A percentile compares a stretch with the other conserved stretches of the same genome.
These are phyloP conservation scores for Cyathus striatus DNA, from an alignment of 768 basidiomycete species.

Conservation along the genomic window DNA sequence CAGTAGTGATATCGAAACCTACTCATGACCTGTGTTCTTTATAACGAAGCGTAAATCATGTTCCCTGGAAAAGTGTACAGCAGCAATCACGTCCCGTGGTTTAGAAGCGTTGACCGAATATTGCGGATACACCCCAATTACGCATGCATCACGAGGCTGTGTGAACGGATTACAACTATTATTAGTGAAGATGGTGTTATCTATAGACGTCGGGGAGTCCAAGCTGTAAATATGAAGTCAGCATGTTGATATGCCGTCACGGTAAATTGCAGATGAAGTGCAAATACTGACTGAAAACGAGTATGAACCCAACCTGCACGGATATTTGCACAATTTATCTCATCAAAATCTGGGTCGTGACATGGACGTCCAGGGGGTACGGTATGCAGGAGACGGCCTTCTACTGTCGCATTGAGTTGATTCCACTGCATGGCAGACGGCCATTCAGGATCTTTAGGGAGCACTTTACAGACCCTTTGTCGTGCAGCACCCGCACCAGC, in stretches of 20 bases:
- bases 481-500: no score
- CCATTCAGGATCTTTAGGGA: background rate
- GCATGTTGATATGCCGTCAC: background rate
- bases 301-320: background rate
- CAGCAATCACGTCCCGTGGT: slow-evolving; percentile 3
- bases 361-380: background rate
- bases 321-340: background rate
- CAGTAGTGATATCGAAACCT: no score
- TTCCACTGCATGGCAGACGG: background rate
- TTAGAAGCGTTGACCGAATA: slow-evolving; percentile 6
- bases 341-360: background rate
- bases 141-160: slow-evolving; percentile 4
- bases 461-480: background rate
- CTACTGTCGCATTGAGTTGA: background rate
- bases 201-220: slow-evolving; percentile 10
- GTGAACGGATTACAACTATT: slow-evolving; percentile 16
- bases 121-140: slow-evolving; percentile 11
- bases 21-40: slow-evolving; percentile 14
- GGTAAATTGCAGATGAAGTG: background rate
- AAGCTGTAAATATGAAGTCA: slow-evolving; percentile 1
- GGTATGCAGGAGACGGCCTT: background rate
- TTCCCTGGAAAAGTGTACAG: slow-evolving; percentile 9
- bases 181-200: slow-evolving; percentile 12
- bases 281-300: background rate
- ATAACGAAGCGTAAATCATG: slow-evolving; percentile 13